A percentile compares a stretch with the other conserved stretches of the same genome.
These are phyloP conservation scores for Phytopythium sindhum DNA, from an alignment of 352 stramenopile species.

Conservation along the genomic window DNA sequence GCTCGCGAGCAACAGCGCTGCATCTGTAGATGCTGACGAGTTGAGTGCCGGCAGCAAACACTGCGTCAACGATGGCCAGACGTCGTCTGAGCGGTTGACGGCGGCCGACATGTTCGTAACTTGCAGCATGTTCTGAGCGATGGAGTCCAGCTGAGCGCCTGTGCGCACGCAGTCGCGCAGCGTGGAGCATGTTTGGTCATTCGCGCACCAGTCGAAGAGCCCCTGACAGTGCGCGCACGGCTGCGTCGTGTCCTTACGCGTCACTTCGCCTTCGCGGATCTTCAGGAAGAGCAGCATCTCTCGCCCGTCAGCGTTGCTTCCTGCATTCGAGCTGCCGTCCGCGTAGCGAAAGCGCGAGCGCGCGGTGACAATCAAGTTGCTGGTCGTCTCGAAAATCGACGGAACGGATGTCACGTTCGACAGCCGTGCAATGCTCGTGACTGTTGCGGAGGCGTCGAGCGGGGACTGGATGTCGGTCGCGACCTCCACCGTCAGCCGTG, in stretches of 20 bases:
- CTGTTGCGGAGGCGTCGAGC: slow-evolving; percentile 37
- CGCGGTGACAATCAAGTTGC: slow-evolving; percentile 17
- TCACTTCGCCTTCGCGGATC: slow-evolving; percentile 28
- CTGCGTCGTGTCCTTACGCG: slow-evolving; percentile 37
- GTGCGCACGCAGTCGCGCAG: slow-evolving; percentile 31
- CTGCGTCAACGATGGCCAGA: slow-evolving; percentile 28
- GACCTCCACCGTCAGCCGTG: slow-evolving; percentile 47
- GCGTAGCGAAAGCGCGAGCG: slow-evolving; percentile 4
- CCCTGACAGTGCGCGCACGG: slow-evolving; percentile 52
- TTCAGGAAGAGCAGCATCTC: slow-evolving; percentile 44
- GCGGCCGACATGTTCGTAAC: background rate
- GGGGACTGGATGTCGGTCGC: slow-evolving; percentile 33
- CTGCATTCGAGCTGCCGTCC: slow-evolving; percentile 7
- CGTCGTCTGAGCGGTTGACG: slow-evolving; percentile 23
- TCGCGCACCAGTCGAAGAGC: slow-evolving; percentile 43
- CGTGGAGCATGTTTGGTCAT: slow-evolving; percentile 32
- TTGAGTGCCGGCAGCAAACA: slow-evolving; percentile 23
- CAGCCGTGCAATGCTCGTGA: slow-evolving; percentile 52
- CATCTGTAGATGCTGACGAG: slow-evolving; percentile 20
- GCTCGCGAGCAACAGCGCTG: slow-evolving; percentile 42
- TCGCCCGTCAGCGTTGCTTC: slow-evolving; percentile 9
- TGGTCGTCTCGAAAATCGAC: slow-evolving; percentile 26
- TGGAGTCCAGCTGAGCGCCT: slow-evolving; percentile 15
- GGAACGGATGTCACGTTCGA: background rate
- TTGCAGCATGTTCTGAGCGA: slow-evolving; percentile 15